Conservation (phyloP, 768 basidiomycete genomes). For the Mycena galericulata region DNA sequence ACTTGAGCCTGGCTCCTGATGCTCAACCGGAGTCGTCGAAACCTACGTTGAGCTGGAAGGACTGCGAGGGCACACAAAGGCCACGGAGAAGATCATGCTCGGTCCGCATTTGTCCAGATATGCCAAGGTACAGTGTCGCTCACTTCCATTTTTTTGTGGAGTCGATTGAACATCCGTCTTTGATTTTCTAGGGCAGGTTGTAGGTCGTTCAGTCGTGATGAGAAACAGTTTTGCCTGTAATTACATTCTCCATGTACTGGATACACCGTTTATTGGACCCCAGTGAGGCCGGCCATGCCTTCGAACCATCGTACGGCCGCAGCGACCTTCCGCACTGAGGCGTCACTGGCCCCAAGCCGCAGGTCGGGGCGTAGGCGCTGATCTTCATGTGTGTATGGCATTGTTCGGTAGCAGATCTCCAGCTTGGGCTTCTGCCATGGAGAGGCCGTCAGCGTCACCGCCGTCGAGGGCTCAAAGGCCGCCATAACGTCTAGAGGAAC, state of each 20-base stretch:
- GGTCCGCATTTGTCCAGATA: conserved; percentile 52
- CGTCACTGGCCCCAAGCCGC: conserved; percentile 76
- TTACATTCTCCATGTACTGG: too few species aligned
- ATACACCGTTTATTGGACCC: too few species aligned
- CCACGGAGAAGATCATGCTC: conserved; percentile 44
- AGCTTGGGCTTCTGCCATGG: conserved; percentile 70
- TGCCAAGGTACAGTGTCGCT: conserved; percentile 45
- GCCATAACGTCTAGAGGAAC: conserved; percentile 63
- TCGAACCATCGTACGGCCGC: conserved; percentile 80
- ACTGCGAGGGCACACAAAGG: conserved; percentile 35
- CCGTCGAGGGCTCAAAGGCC: conserved; percentile 55
- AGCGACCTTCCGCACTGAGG: conserved; percentile 74
- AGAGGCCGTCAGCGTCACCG: conserved; percentile 73
- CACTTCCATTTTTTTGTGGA: background rate
- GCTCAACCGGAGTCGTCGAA: too few species aligned
- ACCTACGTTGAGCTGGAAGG: background rate
- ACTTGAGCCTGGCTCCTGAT: background rate
- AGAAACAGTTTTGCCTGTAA: too few species aligned
- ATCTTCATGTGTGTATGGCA: conserved; percentile 75
- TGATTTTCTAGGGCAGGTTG: conserved; percentile 37
- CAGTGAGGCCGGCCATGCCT: conserved; percentile 69
- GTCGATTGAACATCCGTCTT: background rate
- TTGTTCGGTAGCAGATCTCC: conserved; percentile 83
- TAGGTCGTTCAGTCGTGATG: too few species aligned
- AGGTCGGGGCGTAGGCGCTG: conserved; percentile 76